These are phyloP conservation scores for Sarocladiaceae sp. DNA, from an alignment of 2,329 filamentous ascomycete species.

Conservation along the genomic window DNA sequence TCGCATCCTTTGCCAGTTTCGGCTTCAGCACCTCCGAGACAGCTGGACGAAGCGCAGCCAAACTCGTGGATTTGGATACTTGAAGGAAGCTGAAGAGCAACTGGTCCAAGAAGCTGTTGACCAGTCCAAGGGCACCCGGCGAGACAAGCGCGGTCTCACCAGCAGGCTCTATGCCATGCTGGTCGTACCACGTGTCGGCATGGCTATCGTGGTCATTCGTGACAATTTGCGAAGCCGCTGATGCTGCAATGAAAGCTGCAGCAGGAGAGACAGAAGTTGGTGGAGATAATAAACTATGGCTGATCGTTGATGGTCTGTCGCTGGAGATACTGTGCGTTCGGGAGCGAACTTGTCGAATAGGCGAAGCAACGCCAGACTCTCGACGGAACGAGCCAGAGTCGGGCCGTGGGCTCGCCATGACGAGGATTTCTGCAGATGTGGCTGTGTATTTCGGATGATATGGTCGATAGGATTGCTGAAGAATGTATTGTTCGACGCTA, in stretches of 20 bases:
- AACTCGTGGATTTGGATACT: constrained; percentile 68
- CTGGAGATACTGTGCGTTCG: constrained; percentile 62
- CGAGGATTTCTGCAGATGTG: neutral
- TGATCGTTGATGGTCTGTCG: constrained; percentile 58
- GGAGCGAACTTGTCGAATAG: constrained; percentile 24
- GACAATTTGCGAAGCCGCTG: constrained; percentile 86
- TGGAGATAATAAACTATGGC: constrained; percentile 56
- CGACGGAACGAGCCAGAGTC: neutral
- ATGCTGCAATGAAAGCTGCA: constrained; percentile 80
- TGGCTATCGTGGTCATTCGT: constrained; percentile 79
- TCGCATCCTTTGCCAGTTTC: constrained; percentile 78
- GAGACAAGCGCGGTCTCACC: constrained; percentile 68
- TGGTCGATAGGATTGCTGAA: no score
- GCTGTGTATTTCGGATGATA: no score
- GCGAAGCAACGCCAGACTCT: constrained; percentile 4
- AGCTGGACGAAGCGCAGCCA: constrained; percentile 70
- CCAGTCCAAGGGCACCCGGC: constrained; percentile 62
- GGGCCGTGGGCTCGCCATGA: neutral
- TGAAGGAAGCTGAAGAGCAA: constrained; percentile 87
- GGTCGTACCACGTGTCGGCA: constrained; percentile 62
- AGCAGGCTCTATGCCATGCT: constrained; percentile 58
- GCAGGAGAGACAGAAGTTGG: constrained; percentile 65
- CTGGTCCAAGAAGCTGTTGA: constrained; percentile 92
- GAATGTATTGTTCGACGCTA: no score
- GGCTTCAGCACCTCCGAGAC: constrained; percentile 83